A percentile compares a stretch with the other conserved stretches of the same genome.
These are phyloP conservation scores for Xylariaceae sp. DNA, from an alignment of 2,329 filamentous ascomycete species.

Conservation along the genomic window DNA sequence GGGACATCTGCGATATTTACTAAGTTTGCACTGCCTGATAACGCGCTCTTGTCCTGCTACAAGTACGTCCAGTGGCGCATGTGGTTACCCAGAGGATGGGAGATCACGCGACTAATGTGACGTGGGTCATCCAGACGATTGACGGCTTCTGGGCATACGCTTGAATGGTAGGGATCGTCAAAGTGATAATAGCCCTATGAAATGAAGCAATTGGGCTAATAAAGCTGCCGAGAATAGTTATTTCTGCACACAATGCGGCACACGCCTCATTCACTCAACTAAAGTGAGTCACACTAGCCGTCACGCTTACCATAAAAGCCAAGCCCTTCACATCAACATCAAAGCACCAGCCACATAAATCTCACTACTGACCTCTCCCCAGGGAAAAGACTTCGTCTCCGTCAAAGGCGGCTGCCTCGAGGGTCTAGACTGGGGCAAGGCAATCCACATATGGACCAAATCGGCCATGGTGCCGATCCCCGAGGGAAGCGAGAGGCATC, in stretches of 20 bases:
- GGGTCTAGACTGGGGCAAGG: conserved; percentile 57
- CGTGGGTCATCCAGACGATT: conserved; percentile 44
- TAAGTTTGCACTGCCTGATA: conserved; percentile 55
- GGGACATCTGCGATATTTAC: conserved; percentile 70
- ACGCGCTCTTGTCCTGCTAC: conserved; percentile 51
- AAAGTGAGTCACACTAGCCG: conserved; percentile 40
- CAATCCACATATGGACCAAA: conserved; percentile 67
- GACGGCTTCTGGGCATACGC: conserved; percentile 53
- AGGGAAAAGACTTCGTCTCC: conserved; percentile 59
- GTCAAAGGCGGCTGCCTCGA: conserved; percentile 68
- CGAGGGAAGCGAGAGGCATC: conserved; percentile 57
- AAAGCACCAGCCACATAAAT: background rate
- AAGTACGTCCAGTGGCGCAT: conserved; percentile 39
- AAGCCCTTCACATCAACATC: background rate
- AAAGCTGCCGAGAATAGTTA: conserved; percentile 42
- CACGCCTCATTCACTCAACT: conserved; percentile 60
- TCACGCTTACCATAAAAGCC: too few relatives aligned
- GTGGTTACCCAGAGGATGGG: background rate
- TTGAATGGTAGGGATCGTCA: background rate
- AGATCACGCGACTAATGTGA: background rate
- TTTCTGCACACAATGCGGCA: conserved; percentile 66
- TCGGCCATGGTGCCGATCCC: conserved; percentile 68
- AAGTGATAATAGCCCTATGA: too few relatives aligned
- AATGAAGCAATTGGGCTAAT: too few relatives aligned
- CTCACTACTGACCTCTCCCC: background rate